Conservation (phyloP, 1,284 basidiomycete genomes). For the Marasmius tenuissimus region DNA sequence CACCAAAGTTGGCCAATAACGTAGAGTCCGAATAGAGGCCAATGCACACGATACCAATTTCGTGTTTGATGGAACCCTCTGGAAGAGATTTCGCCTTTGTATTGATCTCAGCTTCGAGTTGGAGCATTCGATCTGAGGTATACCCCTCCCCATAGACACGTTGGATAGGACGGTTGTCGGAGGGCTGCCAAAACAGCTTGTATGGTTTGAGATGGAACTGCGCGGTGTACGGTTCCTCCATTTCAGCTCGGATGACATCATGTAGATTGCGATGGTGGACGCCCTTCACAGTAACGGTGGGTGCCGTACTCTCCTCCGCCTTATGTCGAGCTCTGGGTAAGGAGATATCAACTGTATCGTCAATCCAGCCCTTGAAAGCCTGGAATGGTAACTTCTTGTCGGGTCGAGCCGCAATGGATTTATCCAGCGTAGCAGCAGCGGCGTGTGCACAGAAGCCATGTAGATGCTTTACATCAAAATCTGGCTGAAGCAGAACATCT, state of each 20-base stretch:
- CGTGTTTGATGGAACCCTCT: background rate
- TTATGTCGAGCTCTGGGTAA: background rate
- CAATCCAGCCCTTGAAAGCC: slow-evolving; percentile 2
- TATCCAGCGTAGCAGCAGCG: background rate
- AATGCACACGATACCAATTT: slow-evolving; percentile 3
- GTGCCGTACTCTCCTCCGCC: background rate
- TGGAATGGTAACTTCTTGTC: background rate
- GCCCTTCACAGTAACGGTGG: background rate
- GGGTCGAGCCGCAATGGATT: background rate
- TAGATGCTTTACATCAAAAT: background rate
- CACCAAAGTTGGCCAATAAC: slow-evolving; percentile 29
- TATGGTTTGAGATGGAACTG: slow-evolving; percentile 2
- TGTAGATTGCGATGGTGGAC: background rate
- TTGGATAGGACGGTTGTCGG: background rate
- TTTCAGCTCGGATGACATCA: background rate
- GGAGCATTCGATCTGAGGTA: background rate
- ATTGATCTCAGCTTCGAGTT: background rate
- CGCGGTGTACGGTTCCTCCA: background rate
- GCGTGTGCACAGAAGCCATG: background rate
- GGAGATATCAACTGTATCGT: background rate
- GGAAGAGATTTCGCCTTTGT: background rate
- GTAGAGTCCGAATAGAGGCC: slow-evolving; percentile 22
- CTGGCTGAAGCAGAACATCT: slow-evolving; percentile 1
- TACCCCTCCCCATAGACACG: slow-evolving; percentile 4
- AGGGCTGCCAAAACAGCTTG: slow-evolving; percentile 6